Evolutionary conservation across 768 basidiomycete genomes (phyloP).

Genomic region (Mycena floridula): DNA sequence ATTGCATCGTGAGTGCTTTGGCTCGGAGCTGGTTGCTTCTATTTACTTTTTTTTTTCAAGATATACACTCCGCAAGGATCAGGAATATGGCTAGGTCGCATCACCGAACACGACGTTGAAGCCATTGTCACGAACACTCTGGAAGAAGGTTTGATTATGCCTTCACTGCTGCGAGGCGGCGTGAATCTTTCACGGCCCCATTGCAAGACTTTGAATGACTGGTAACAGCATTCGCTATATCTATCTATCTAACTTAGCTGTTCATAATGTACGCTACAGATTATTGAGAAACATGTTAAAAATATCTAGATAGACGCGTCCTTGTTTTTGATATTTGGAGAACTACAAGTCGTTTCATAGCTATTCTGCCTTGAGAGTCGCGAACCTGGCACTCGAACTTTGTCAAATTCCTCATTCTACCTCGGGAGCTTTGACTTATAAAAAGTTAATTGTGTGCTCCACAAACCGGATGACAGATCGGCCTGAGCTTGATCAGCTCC

Average conservation of each 20-base stretch:
- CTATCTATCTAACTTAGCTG: background rate
- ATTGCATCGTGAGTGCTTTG: slow-evolving; percentile 66
- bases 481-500: too few relatives aligned
- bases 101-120: slow-evolving; percentile 84
- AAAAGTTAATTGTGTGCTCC: too few relatives aligned
- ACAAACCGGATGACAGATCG: too few relatives aligned
- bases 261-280: too few relatives aligned
- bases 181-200: slow-evolving; percentile 72
- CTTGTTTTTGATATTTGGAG: too few relatives aligned
- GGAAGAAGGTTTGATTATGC: slow-evolving; percentile 75
- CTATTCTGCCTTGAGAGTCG: too few relatives aligned
- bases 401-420: too few relatives aligned
- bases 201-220: slow-evolving; percentile 62
- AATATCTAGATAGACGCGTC: too few relatives aligned
- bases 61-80: slow-evolving; percentile 85
- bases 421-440: too few relatives aligned
- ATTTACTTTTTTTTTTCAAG: slow-evolving; percentile 28
- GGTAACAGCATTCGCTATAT: slow-evolving; percentile 45
- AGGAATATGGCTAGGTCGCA: slow-evolving; percentile 91
- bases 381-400: too few relatives aligned
- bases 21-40: slow-evolving; percentile 1
- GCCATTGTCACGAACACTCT: slow-evolving; percentile 86
- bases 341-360: too few relatives aligned
- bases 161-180: slow-evolving; percentile 81
- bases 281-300: too few relatives aligned